These are phyloP conservation scores for Hypoxylon intermedium DNA, from an alignment of 495 filamentous ascomycete species.

Conservation along the genomic window DNA sequence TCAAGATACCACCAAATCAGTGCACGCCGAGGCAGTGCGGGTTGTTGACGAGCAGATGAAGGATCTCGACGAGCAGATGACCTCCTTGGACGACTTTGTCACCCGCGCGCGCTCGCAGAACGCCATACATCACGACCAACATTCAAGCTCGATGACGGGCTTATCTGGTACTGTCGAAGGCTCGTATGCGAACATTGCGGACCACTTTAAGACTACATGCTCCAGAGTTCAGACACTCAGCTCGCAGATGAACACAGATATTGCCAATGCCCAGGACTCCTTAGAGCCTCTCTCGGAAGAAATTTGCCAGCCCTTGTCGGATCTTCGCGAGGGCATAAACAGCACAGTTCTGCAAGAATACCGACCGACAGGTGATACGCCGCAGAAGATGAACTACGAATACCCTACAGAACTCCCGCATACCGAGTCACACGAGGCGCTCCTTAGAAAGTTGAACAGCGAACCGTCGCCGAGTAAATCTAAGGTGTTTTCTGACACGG, in stretches of 20 bases:
- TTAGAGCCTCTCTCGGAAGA: conserved; percentile 65
- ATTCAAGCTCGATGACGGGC: conserved; percentile 64
- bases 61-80: conserved; percentile 85
- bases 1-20: conserved; percentile 79
- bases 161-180: conserved; percentile 69
- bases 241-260: conserved; percentile 65
- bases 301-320: conserved; percentile 70
- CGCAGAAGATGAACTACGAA: conserved; percentile 75
- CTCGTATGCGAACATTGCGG: conserved; percentile 72
- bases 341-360: conserved; percentile 75
- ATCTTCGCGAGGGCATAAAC: conserved; percentile 70
- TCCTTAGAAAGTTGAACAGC: conserved; percentile 65
- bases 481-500: conserved; percentile 48
- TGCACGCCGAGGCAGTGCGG: conserved; percentile 88
- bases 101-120: conserved; percentile 84
- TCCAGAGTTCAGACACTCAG: conserved; percentile 68
- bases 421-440: conserved; percentile 72
- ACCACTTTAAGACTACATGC: conserved; percentile 67
- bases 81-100: conserved; percentile 87
- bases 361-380: conserved; percentile 81
- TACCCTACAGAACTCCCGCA: conserved; percentile 78
- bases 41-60: conserved; percentile 90
- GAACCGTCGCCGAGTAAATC: conserved; percentile 45
- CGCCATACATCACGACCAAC: conserved; percentile 70
- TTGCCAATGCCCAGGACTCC: conserved; percentile 58